Percentiles rank a stretch among this genome's conserved stretches.
Conservation (phyloP, 164 flowering plant species). For the Umbilicus rupestris region DNA sequence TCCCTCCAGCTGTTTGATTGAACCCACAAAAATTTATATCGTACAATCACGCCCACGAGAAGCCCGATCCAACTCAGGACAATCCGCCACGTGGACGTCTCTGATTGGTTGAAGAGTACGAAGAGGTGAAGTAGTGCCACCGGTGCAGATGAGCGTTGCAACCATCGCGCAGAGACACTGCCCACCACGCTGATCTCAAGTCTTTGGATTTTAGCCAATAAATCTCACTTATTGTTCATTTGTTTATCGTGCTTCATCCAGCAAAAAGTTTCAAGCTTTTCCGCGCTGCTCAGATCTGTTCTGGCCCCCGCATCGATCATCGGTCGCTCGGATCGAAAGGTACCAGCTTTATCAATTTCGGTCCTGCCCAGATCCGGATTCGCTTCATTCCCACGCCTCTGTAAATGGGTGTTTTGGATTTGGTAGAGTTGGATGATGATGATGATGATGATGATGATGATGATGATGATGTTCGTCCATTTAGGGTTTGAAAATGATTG, state of each 20-base stretch:
- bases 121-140: background rate
- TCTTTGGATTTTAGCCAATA: constrained; percentile 5
- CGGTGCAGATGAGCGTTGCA: constrained; percentile 4
- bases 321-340: constrained; percentile 4
- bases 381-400: background rate
- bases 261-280: background rate
- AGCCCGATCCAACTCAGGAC: background rate
- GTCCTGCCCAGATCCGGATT: background rate
- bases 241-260: background rate
- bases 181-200: background rate
- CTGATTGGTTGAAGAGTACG: background rate
- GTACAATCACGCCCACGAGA: background rate
- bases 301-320: background rate
- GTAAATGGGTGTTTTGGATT: background rate
- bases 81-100: background rate
- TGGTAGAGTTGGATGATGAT: background rate
- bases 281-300: background rate
- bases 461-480: too few species aligned
- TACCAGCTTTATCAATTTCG: background rate
- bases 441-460: too few species aligned
- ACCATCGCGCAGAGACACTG: constrained; percentile 1
- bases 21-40: background rate
- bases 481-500: too few species aligned
- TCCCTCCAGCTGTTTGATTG: too few species aligned
- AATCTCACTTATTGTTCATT: background rate